phyloP scores from a whole-genome alignment of 768 basidiomycete genomes.

The Tulasnella calospora region DNA sequence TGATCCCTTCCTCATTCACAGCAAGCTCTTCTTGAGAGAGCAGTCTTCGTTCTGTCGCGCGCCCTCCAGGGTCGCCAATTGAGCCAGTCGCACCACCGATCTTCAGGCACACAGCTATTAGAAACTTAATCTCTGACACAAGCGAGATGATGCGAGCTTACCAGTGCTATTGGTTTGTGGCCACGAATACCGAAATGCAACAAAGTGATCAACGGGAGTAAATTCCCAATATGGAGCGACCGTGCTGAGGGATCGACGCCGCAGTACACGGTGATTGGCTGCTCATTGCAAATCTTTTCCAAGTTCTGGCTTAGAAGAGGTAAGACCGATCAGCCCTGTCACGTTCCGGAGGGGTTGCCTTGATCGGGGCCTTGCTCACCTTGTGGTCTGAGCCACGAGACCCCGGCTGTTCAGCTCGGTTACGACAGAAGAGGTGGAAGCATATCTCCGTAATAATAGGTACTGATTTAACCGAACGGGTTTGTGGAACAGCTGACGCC shows the following conservation, averaged over 20 bases:
- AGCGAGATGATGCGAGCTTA: conserved; percentile 40
- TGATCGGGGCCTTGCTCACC: neutral
- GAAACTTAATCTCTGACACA: neutral
- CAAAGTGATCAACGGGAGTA: conserved; percentile 79
- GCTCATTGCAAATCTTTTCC: neutral
- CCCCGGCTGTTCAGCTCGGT: conserved; percentile 6
- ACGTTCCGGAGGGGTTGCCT: neutral
- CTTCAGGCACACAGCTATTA: conserved; percentile 42
- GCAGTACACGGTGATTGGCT: conserved; percentile 56
- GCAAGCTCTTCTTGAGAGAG: conserved; percentile 57
- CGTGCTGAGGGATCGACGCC: conserved; percentile 91
- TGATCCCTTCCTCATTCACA: conserved; percentile 61
- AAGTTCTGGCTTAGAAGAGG: neutral
- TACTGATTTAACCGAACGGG: neutral
- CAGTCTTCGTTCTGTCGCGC: conserved; percentile 70
- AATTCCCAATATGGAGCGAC: conserved; percentile 89
- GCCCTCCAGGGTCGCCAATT: conserved; percentile 95
- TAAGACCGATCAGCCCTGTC: neutral
- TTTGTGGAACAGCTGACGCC: conserved; percentile 1
- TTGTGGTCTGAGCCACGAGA: conserved; percentile 13
- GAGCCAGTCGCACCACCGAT: conserved; percentile 94
- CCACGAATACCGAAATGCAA: conserved; percentile 87
- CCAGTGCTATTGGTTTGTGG: conserved; percentile 76
- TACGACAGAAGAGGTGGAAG: neutral
- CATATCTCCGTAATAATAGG: neutral